Conservation (phyloP, 306 rosid species). For the Boehmeria nivea region DNA sequence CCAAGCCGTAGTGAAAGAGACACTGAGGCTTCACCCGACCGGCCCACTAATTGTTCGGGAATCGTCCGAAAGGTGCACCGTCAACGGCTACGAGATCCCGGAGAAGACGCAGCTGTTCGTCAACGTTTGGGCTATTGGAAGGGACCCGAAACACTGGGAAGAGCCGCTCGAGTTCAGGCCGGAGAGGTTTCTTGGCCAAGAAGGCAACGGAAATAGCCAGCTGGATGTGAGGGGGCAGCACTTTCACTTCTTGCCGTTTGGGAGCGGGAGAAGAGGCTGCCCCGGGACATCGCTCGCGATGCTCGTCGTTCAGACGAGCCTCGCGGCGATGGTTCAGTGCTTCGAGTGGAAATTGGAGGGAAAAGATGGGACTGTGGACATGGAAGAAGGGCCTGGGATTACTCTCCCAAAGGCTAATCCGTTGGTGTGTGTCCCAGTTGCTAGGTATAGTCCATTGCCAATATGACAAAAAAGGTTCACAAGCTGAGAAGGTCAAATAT, state of each 20-base stretch:
- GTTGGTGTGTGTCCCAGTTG: constrained; percentile 35
- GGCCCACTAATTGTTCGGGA: constrained; percentile 58
- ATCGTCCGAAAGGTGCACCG: constrained; percentile 31
- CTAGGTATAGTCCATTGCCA: constrained; percentile 33
- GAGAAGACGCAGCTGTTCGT: constrained; percentile 50
- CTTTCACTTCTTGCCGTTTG: constrained; percentile 51
- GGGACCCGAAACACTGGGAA: constrained; percentile 67
- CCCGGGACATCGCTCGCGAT: constrained; percentile 67
- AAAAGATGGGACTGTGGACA: constrained; percentile 26
- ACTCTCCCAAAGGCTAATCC: constrained; percentile 66
- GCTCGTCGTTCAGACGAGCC: constrained; percentile 44
- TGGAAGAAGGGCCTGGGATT: constrained; percentile 57
- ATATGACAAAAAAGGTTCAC: no score
- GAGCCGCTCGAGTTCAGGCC: constrained; percentile 65
- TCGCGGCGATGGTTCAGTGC: constrained; percentile 64
- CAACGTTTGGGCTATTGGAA: constrained; percentile 67
- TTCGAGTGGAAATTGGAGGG: constrained; percentile 70
- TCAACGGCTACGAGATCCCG: constrained; percentile 56
- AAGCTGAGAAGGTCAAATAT: no score
- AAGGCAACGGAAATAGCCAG: neutral
- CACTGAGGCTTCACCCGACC: constrained; percentile 70
- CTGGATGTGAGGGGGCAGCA: constrained; percentile 45
- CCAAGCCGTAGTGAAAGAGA: constrained; percentile 77
- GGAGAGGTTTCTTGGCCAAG: constrained; percentile 48
- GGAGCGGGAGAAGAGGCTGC: constrained; percentile 83